A percentile compares a stretch with the other conserved stretches of the same genome.
Evolutionary conservation across 768 basidiomycete species (phyloP).

Genomic region (Gautieria morchelliformis): DNA sequence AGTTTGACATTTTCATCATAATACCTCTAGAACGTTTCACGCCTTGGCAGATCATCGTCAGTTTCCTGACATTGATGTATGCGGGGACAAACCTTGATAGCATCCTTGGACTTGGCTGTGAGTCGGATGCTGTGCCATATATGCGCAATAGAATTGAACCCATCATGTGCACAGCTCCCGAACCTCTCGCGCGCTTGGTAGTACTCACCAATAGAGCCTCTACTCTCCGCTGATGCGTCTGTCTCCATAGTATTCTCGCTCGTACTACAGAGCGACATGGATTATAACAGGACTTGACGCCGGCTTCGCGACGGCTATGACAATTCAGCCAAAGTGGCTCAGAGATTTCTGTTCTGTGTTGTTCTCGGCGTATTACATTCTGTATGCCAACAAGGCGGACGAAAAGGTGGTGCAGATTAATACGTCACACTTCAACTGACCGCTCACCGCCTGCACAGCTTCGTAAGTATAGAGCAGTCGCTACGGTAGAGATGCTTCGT

Average conservation of each 20-base stretch:
- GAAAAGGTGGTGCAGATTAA: conserved; percentile 64
- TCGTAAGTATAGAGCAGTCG: conserved; percentile 82
- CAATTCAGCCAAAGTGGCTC: conserved; percentile 85
- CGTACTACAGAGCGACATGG: conserved; percentile 96
- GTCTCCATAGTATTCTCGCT: conserved; percentile 64
- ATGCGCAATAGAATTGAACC: conserved; percentile 10
- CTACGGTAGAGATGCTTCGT: conserved; percentile 93
- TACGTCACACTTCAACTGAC: background rate
- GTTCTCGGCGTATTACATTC: conserved; percentile 84
- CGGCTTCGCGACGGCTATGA: conserved; percentile 93
- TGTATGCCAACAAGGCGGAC: conserved; percentile 84
- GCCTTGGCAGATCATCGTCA: conserved; percentile 92
- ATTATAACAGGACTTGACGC: conserved; percentile 91
- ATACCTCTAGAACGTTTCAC: conserved; percentile 59
- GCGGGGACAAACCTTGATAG: conserved; percentile 77
- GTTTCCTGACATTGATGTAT: conserved; percentile 78
- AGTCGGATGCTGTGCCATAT: conserved; percentile 20
- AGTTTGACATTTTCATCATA: background rate
- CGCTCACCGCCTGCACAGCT: conserved; percentile 39
- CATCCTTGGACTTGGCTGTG: conserved; percentile 73
- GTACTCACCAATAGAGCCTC: conserved; percentile 19
- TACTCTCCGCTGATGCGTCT: conserved; percentile 2
- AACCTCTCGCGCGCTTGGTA: conserved; percentile 83
- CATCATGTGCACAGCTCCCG: conserved; percentile 53
- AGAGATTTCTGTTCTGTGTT: conserved; percentile 77